Conservation (phyloP, 2,329 filamentous ascomycete species). For the Aspergillus awamori region DNA sequence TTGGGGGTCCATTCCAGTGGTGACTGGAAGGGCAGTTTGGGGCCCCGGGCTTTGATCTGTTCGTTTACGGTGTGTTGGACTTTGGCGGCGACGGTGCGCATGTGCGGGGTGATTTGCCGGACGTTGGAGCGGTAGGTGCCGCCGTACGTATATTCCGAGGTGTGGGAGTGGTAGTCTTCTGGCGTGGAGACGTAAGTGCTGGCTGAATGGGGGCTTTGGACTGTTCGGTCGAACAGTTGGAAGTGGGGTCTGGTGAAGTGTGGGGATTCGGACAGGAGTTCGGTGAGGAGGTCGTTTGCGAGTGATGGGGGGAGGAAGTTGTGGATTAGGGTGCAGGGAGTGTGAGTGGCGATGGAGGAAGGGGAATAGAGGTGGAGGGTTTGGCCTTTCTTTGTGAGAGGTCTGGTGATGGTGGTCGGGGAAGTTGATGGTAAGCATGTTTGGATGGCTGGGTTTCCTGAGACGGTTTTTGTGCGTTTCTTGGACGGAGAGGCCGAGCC, state of each 20-base stretch:
- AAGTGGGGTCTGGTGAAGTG: slow-evolving; percentile 74
- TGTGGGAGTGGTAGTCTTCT: slow-evolving; percentile 70
- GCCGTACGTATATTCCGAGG: slow-evolving; percentile 83
- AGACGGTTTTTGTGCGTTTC: slow-evolving; percentile 40
- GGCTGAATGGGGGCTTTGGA: slow-evolving; percentile 80
- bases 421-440: slow-evolving; percentile 63
- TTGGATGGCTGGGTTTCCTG: slow-evolving; percentile 57
- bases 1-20: slow-evolving; percentile 78
- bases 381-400: slow-evolving; percentile 72
- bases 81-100: slow-evolving; percentile 67
- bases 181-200: slow-evolving; percentile 79
- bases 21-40: slow-evolving; percentile 78
- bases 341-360: slow-evolving; percentile 76
- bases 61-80: slow-evolving; percentile 77
- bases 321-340: slow-evolving; percentile 88
- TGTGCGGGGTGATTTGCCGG: slow-evolving; percentile 72
- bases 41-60: slow-evolving; percentile 71
- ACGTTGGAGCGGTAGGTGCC: slow-evolving; percentile 76
- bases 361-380: slow-evolving; percentile 85
- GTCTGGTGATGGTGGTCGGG: slow-evolving; percentile 34
- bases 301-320: slow-evolving; percentile 77
- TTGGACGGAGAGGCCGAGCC: slow-evolving; percentile 17
- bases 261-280: slow-evolving; percentile 73
- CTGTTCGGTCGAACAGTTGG: slow-evolving; percentile 84
- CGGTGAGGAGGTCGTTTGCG: slow-evolving; percentile 72